Evolutionary conservation across 108 stramenopile species (phyloP).

Genomic region (Fistulifera solaris): DNA sequence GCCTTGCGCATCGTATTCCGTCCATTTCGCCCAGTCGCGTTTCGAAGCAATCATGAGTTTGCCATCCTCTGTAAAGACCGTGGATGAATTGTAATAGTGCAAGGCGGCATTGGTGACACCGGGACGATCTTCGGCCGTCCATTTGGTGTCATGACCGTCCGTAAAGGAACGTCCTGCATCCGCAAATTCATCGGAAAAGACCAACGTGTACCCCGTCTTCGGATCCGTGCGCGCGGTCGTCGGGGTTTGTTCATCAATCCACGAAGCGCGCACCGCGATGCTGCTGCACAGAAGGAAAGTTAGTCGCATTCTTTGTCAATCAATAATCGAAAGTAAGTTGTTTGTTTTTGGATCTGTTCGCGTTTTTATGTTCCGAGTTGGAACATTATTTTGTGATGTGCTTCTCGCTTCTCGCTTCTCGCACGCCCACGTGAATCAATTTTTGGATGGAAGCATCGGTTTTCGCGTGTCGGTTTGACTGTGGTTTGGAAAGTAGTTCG

Average conservation of each 20-base stretch:
- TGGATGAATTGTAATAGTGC: slow-evolving; percentile 10
- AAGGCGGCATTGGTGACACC: slow-evolving; percentile 8
- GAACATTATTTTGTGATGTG: no score
- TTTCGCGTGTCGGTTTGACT: no score
- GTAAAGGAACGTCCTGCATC: slow-evolving; percentile 4
- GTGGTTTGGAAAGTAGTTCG: no score
- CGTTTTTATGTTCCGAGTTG: no score
- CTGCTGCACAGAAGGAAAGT: no score
- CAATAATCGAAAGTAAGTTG: no score
- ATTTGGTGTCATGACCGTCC: slow-evolving; percentile 8
- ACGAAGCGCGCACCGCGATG: not conserved
- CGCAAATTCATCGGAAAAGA: slow-evolving; percentile 8
- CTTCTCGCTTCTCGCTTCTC: no score
- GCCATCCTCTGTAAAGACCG: not conserved
- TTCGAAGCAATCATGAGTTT: not conserved
- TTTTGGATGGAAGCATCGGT: no score
- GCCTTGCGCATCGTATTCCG: slow-evolving; percentile 1
- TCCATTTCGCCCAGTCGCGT: not conserved
- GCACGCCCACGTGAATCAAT: no score
- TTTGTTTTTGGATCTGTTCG: no score
- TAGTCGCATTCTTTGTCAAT: no score
- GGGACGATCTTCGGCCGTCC: slow-evolving; percentile 14
- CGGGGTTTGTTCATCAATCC: slow-evolving; percentile 6
- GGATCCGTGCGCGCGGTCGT: not conserved
- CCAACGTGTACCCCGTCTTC: not conserved